Conservation (phyloP, 2,329 filamentous ascomycete species). For the Neonectria punicea region DNA sequence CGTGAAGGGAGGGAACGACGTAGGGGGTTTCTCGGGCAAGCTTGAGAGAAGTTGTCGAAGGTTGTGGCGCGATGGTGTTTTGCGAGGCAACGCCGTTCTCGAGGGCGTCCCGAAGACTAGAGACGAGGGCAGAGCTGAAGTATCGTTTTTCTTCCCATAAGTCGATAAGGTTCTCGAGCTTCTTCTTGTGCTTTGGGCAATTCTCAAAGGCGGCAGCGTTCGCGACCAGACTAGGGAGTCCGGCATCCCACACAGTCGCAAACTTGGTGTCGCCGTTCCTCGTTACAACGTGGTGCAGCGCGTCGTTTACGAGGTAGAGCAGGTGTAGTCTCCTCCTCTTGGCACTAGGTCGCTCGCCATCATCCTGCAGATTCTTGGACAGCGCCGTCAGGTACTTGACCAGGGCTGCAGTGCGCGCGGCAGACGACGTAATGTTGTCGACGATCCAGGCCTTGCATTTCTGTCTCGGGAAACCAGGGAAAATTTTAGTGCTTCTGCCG, state of each 20-base stretch:
- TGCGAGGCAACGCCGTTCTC: conserved; percentile 50
- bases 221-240: conserved; percentile 71
- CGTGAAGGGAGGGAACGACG: conserved; percentile 79
- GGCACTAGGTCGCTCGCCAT: conserved; percentile 59
- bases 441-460: conserved; percentile 90
- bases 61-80: conserved; percentile 31
- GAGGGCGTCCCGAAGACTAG: conserved; percentile 69
- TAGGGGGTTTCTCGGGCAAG: conserved; percentile 70
- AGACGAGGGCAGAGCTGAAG: conserved; percentile 64
- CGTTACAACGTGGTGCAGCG: conserved; percentile 75
- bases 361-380: conserved; percentile 57
- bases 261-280: conserved; percentile 63
- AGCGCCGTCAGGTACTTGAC: conserved; percentile 81
- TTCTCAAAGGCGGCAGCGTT: conserved; percentile 66
- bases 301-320: conserved; percentile 82
- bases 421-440: conserved; percentile 75
- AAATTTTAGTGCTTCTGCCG: conserved; percentile 45
- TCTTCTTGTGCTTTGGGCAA: conserved; percentile 72
- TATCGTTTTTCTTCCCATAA: conserved; percentile 78
- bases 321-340: conserved; percentile 79
- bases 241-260: conserved; percentile 65
- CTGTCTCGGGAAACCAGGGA: conserved; percentile 59
- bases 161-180: conserved; percentile 71
- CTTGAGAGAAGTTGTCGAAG: conserved; percentile 45
- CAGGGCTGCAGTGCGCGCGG: conserved; percentile 71